A percentile compares a stretch with the other conserved stretches of the same genome.
phyloP scores from a whole-genome alignment of 2,329 filamentous ascomycete species.

The Fusarium cicatricum region DNA sequence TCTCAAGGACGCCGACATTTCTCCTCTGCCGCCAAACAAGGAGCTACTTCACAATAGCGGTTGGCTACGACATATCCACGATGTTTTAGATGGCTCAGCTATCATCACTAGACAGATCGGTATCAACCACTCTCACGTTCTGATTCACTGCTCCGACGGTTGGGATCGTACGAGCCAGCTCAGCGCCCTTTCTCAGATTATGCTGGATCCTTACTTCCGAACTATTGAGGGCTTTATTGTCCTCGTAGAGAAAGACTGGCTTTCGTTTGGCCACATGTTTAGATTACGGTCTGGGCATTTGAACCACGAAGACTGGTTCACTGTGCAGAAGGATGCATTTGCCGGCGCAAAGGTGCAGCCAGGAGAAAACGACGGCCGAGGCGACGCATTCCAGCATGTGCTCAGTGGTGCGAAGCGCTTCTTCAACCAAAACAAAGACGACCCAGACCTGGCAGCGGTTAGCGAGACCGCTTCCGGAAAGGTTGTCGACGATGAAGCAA shows the following conservation, averaged over 20 bases:
- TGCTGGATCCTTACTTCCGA: conserved; percentile 94
- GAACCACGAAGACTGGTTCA: conserved; percentile 94
- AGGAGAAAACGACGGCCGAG: conserved; percentile 66
- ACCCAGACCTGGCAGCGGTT: conserved; percentile 67
- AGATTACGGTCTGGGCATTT: conserved; percentile 88
- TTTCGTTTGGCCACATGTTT: conserved; percentile 98
- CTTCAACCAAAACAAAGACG: conserved; percentile 74
- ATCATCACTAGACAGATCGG: conserved; percentile 89
- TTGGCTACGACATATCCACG: conserved; percentile 90
- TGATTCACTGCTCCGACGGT: conserved; percentile 98
- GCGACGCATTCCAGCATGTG: conserved; percentile 86
- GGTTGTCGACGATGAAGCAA: conserved; percentile 68
- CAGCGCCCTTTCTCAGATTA: conserved; percentile 88
- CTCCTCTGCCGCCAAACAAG: conserved; percentile 80
- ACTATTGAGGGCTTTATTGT: conserved; percentile 95
- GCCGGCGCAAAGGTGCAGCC: conserved; percentile 70
- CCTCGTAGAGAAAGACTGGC: conserved; percentile 95
- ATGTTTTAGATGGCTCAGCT: conserved; percentile 83
- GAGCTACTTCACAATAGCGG: conserved; percentile 83
- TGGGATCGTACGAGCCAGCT: conserved; percentile 98
- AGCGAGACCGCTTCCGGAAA: conserved; percentile 51
- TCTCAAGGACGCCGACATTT: conserved; percentile 91
- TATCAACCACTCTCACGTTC: conserved; percentile 89
- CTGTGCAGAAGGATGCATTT: conserved; percentile 81
- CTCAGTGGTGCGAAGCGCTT: conserved; percentile 91